Percentiles rank a stretch among this genome's conserved stretches.
Conservation (phyloP, 2,329 filamentous ascomycete genomes). For the Cordyceps farinosa region DNA sequence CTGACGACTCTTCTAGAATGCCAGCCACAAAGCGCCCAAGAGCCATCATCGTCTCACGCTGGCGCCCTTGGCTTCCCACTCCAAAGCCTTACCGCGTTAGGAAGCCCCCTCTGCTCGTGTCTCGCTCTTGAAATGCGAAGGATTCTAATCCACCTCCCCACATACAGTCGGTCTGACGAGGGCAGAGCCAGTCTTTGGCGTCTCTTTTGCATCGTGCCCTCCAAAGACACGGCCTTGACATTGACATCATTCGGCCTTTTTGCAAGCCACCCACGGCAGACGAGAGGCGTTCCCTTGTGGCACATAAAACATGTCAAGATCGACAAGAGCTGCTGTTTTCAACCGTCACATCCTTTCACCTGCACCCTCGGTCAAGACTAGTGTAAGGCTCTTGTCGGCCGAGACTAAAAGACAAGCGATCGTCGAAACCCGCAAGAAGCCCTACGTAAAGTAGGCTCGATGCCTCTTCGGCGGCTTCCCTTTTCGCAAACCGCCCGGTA, state of each 20-base stretch:
- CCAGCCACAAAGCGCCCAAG: slow-evolving; percentile 1
- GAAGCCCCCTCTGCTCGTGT: background rate
- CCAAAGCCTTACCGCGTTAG: background rate
- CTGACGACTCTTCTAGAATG: slow-evolving; percentile 10
- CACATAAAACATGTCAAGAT: no score
- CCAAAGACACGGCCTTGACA: no score
- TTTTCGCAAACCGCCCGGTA: background rate
- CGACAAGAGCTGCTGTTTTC: no score
- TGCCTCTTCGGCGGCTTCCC: background rate
- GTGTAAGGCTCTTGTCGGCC: background rate
- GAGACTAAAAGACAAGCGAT: background rate
- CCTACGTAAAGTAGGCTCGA: background rate
- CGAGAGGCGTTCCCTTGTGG: no score
- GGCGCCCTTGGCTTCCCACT: background rate
- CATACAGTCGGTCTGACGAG: background rate
- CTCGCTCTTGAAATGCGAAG: background rate
- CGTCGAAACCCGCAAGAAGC: background rate
- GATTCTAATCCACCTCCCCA: background rate
- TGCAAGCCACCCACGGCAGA: background rate
- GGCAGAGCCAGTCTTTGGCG: background rate
- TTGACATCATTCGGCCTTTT: background rate
- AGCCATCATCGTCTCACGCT: background rate
- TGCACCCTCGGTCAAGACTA: no score
- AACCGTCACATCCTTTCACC: no score
- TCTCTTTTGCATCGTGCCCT: no score